A percentile compares a stretch with the other conserved stretches of the same genome.
phyloP scores from a whole-genome alignment of 805 yeast genomes.

The Saccharomycopsis vini region DNA sequence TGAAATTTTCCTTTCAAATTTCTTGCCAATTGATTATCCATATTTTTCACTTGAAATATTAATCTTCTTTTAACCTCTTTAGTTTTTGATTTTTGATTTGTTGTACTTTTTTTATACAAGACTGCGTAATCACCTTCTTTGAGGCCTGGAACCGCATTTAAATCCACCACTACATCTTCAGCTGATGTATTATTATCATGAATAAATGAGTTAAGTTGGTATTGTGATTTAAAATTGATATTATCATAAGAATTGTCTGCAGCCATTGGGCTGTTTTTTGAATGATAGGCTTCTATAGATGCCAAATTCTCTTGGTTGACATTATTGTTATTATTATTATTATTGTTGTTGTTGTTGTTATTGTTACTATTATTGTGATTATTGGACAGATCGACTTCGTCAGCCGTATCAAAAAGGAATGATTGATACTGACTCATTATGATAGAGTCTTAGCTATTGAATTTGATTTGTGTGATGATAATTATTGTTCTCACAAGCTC shows the following conservation, averaged over 20 bases:
- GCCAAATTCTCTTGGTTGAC: background rate
- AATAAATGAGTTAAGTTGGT: slow-evolving; percentile 36
- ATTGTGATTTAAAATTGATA: too few species aligned
- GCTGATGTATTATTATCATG: slow-evolving; percentile 58
- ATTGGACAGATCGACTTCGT: background rate
- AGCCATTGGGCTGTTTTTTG: too few species aligned
- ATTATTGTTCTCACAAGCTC: too few species aligned
- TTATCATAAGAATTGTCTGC: too few species aligned
- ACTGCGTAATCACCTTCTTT: slow-evolving; percentile 74
- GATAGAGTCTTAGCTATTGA: too few species aligned
- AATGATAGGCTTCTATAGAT: too few species aligned
- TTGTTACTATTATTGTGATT: too few species aligned
- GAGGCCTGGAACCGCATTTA: slow-evolving; percentile 50
- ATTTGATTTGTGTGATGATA: too few species aligned
- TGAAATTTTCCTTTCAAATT: slow-evolving; percentile 28
- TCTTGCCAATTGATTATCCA: slow-evolving; percentile 25
- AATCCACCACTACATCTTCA: slow-evolving; percentile 57
- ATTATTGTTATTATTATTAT: background rate
- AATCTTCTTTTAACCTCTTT: slow-evolving; percentile 26
- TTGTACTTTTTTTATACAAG: slow-evolving; percentile 32
- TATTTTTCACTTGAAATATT: slow-evolving; percentile 35
- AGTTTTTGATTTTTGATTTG: slow-evolving; percentile 19
- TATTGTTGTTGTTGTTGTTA: too few species aligned
- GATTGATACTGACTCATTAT: slow-evolving; percentile 10
- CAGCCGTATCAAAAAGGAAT: background rate